These are phyloP conservation scores for Hygrocybe coccinea DNA, from an alignment of 768 basidiomycete genomes.

Conservation along the genomic window DNA sequence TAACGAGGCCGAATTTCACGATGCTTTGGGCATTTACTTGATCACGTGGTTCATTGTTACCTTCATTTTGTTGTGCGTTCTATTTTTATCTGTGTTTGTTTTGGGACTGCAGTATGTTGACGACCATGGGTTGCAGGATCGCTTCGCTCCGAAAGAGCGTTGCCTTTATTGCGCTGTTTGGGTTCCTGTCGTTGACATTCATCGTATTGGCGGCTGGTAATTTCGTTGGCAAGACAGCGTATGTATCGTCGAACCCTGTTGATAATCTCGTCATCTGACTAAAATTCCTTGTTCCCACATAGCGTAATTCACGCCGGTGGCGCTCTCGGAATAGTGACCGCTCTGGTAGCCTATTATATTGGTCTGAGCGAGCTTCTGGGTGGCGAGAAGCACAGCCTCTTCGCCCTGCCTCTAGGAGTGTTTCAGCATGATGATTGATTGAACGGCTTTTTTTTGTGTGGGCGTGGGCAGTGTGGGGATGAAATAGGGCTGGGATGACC, in stretches of 20 bases:
- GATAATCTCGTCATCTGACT: neutral
- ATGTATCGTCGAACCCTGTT: neutral
- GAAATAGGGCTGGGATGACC: too few relatives aligned
- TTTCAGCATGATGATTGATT: constrained; percentile 14
- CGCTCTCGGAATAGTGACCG: constrained; percentile 41
- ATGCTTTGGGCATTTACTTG: constrained; percentile 70
- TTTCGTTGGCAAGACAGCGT: constrained; percentile 22
- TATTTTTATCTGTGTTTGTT: neutral
- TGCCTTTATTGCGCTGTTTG: constrained; percentile 38
- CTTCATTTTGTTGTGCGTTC: constrained; percentile 56
- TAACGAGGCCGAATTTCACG: constrained; percentile 33
- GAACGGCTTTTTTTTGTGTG: neutral
- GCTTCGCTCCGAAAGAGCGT: constrained; percentile 37
- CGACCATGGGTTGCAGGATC: constrained; percentile 14
- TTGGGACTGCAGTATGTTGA: neutral
- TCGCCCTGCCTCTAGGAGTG: constrained; percentile 40
- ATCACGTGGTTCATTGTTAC: constrained; percentile 72
- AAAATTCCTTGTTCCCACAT: neutral
- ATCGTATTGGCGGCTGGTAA: constrained; percentile 38
- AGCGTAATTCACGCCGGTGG: constrained; percentile 35
- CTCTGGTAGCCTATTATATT: constrained; percentile 46
- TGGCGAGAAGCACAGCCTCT: constrained; percentile 35
- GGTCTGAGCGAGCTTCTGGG: constrained; percentile 42
- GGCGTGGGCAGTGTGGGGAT: too few relatives aligned
- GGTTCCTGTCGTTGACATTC: constrained; percentile 39